Percentiles rank a stretch among this genome's conserved stretches.
These are phyloP conservation scores for Xylaria sp. DNA, from an alignment of 2,329 filamentous ascomycete genomes.

Conservation along the genomic window DNA sequence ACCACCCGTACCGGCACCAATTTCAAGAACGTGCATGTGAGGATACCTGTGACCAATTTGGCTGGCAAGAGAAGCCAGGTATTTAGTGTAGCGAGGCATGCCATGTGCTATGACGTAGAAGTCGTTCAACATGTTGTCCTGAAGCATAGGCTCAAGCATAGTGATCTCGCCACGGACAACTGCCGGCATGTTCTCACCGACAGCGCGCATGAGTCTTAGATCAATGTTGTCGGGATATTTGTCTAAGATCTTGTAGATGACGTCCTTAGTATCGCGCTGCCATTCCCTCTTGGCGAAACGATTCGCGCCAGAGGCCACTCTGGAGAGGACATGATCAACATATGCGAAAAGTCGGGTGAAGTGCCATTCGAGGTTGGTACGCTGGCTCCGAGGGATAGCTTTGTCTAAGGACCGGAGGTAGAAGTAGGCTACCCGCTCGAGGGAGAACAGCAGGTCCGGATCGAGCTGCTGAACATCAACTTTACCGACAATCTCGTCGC, in stretches of 20 bases:
- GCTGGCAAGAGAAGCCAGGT: neutral
- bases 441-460: slow-evolving; percentile 17
- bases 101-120: neutral
- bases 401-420: slow-evolving; percentile 10
- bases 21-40: slow-evolving; percentile 5
- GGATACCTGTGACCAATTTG: neutral
- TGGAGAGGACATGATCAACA: slow-evolving; percentile 17
- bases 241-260: neutral
- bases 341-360: slow-evolving; percentile 22
- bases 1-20: slow-evolving; percentile 4
- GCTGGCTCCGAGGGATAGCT: neutral
- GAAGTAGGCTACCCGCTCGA: slow-evolving; percentile 19
- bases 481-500: slow-evolving; percentile 8
- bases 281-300: slow-evolving; percentile 31
- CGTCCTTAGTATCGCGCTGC: slow-evolving; percentile 15
- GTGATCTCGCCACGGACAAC: slow-evolving; percentile 49
- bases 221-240: slow-evolving; percentile 37
- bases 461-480: slow-evolving; percentile 20
- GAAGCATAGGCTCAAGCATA: slow-evolving; percentile 50
- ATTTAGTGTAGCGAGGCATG: neutral
- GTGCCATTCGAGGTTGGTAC: slow-evolving; percentile 25
- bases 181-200: slow-evolving; percentile 49
- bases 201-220: slow-evolving; percentile 43
- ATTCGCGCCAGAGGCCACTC: neutral
- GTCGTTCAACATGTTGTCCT: neutral